Base-by-base conservation (phyloP, 2,329 filamentous ascomycete genomes). In the Volutella citrinella region DNA sequence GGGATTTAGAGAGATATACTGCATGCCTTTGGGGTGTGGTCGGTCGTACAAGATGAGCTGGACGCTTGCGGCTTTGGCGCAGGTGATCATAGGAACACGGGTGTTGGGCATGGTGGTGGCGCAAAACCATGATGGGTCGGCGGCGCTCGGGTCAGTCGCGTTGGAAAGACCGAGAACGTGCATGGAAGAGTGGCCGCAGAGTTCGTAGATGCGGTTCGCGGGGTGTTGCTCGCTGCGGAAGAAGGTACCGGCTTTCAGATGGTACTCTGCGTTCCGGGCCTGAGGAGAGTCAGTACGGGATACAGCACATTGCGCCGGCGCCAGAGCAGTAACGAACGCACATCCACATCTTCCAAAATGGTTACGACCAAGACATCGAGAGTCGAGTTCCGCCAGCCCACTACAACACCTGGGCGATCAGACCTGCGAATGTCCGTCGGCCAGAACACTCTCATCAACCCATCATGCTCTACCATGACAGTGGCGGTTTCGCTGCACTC, bases 381-480 rank as follows among this genome's bases (percentile, higher is more conserved):
- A 29, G 84, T 82, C 22, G 91, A 96, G 63, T 98, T 98, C 54
- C 85, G 81, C 88, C 91, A 98, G 55, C 93, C 93, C 28, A 98
- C 86, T 46, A 98, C 80, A 41, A 96, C 86, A 27, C 91, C 93
- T 25, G 87, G 79, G 37, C 78, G 72, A 49, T 80, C 77, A 35
- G 82, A 85, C 61, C 73, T 76, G 34, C 78, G 74, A 55, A 87
- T 80, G 66, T 95, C 90, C 56, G 85, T 85, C 55, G 93, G 94
- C 93, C 93, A 98, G 70, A 98, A 97, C 69, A 98, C 82, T 72
- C 93, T 88, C 82, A 97, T 88, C 71, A 97, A 74, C 57, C 87
- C 90, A 87, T 93, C 78, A 73, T 80, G 73, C 68, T 78, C 77
- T 70, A 77, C 70, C 78, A 82, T 82, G 73, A 72, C 76, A 66